phyloP scores from a whole-genome alignment of 257 asterid species.

The Agastache rugosa region DNA sequence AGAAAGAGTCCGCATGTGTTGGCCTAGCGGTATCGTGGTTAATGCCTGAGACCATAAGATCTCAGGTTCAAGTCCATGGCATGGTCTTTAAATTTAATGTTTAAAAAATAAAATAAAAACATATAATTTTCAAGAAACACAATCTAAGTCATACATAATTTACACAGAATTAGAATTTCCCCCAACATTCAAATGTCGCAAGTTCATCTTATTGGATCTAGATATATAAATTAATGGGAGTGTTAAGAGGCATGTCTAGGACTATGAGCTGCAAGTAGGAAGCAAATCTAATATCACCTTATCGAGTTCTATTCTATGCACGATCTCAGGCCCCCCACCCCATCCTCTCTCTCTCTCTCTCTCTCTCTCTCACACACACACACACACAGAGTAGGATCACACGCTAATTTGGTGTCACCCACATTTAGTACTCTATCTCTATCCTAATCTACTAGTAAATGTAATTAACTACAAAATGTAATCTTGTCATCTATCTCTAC shows the following conservation, averaged over 20 bases:
- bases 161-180: not conserved
- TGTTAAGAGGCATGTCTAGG: too few relatives aligned
- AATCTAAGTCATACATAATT: not conserved
- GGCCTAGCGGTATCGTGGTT: too few relatives aligned
- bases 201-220: not conserved
- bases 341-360: not conserved
- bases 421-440: not conserved
- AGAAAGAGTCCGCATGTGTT: not conserved
- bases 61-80: too few relatives aligned
- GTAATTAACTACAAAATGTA: not conserved
- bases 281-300: conserved; percentile 7
- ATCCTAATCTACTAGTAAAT: conserved; percentile 30
- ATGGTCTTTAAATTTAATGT: too few relatives aligned
- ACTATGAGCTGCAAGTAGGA: not conserved
- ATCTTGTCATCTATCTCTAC: conserved; percentile 22
- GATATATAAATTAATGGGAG: too few relatives aligned
- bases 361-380: conserved; percentile 12
- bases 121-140: conserved; percentile 13
- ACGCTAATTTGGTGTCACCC: conserved; percentile 20
- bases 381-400: conserved; percentile 8
- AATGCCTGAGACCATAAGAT: too few relatives aligned
- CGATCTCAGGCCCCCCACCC: not conserved
- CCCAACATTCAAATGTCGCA: not conserved
- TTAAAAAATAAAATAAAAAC: not conserved
- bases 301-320: too few relatives aligned